phyloP scores from a whole-genome alignment of 2,329 filamentous ascomycete species.

The Davidsoniella neocaledoniae region DNA sequence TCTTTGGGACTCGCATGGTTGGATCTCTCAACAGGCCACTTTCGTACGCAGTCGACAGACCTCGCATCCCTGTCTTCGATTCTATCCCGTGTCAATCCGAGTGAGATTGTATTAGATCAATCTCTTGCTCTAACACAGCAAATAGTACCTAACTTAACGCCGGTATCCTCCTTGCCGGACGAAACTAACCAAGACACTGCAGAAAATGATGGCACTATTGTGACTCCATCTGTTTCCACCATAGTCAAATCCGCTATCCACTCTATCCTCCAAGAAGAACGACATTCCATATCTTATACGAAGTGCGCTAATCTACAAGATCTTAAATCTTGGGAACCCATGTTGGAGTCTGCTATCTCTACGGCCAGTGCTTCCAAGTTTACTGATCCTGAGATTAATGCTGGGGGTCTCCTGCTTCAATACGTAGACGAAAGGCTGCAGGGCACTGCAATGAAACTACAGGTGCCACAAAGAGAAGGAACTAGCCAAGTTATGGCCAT shows the following conservation, averaged over 20 bases:
- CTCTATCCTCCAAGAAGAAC: slow-evolving; percentile 55
- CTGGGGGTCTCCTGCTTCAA: slow-evolving; percentile 64
- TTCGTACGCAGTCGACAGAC: slow-evolving; percentile 66
- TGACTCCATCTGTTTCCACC: slow-evolving; percentile 18
- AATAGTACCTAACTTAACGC: background rate
- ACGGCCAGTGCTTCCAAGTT: slow-evolving; percentile 38
- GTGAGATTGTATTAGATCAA: slow-evolving; percentile 68
- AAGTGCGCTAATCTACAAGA: slow-evolving; percentile 27
- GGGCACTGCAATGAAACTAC: slow-evolving; percentile 63
- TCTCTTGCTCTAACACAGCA: slow-evolving; percentile 22
- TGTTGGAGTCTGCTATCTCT: slow-evolving; percentile 60
- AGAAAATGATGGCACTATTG: background rate
- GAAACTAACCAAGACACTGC: background rate
- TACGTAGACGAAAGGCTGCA: slow-evolving; percentile 70
- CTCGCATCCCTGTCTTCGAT: slow-evolving; percentile 59
- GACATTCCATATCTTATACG: slow-evolving; percentile 60
- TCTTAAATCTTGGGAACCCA: slow-evolving; percentile 51
- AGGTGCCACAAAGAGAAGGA: slow-evolving; percentile 61
- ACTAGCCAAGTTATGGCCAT: slow-evolving; percentile 70
- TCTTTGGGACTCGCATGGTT: slow-evolving; percentile 74
- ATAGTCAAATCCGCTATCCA: slow-evolving; percentile 39
- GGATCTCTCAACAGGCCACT: slow-evolving; percentile 87
- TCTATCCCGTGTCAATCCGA: slow-evolving; percentile 65
- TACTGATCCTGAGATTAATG: slow-evolving; percentile 50
- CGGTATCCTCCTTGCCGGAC: background rate